These are phyloP conservation scores for Rubia yunnanensis DNA, from an alignment of 257 asterid genomes.

Conservation along the genomic window DNA sequence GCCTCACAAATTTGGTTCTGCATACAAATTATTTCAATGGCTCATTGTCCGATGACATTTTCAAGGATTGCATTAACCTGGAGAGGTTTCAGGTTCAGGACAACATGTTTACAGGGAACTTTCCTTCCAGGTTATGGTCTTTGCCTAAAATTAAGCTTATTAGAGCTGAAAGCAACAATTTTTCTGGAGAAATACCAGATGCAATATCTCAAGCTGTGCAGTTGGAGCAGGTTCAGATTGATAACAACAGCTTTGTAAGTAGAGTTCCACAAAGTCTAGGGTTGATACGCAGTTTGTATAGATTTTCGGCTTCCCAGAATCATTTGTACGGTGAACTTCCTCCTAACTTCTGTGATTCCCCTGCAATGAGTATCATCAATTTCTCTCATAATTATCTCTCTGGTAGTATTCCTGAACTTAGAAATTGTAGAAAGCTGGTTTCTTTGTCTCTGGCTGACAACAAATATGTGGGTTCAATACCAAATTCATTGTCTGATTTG, in stretches of 20 bases:
- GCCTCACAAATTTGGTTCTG: conserved; percentile 44
- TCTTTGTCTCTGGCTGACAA: conserved; percentile 67
- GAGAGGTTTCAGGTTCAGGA: conserved; percentile 83
- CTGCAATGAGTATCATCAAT: conserved; percentile 70
- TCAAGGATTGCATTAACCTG: conserved; percentile 42
- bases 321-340: conserved; percentile 68
- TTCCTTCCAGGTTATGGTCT: conserved; percentile 66
- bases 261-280: conserved; percentile 61
- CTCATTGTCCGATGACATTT: conserved; percentile 38
- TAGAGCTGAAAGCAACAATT: conserved; percentile 72
- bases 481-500: conserved; percentile 51
- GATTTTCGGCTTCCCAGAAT: conserved; percentile 70
- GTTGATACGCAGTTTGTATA: conserved; percentile 45
- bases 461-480: conserved; percentile 57
- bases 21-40: conserved; percentile 63
- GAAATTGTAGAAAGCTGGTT: conserved; percentile 51
- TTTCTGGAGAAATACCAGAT: conserved; percentile 70
- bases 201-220: conserved; percentile 58
- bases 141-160: conserved; percentile 60
- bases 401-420: conserved; percentile 59
- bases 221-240: conserved; percentile 86
- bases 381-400: conserved; percentile 60
- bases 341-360: conserved; percentile 72
- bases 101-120: conserved; percentile 53
- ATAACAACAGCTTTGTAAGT: conserved; percentile 57